Evolutionary conservation across 257 asterid genomes (phyloP), one percentile per base, ranked within the genome.

Genomic region (Handroanthus guayacan): DNA sequence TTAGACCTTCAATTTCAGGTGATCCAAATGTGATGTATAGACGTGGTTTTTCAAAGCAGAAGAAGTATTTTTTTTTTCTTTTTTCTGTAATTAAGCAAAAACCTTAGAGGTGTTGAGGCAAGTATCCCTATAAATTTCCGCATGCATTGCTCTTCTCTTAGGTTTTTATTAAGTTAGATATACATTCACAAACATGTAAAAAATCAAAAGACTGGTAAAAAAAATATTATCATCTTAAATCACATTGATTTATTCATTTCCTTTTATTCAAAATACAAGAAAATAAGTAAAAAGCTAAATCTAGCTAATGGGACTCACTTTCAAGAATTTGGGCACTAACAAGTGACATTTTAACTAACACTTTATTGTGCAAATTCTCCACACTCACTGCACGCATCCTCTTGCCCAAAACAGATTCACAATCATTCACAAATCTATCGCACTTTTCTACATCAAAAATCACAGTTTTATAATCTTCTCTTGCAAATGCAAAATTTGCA

Each of bases 401-500:
- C 6, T 1, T 17, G 36, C 80, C 75, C 41, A 80, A 1, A 3
- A n/a, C 75, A 13, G 0, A 1, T 10, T 62, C 48, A n/a, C 81
- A 80, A 13, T 63, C 74, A 61, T 1, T 18, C 34, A 80, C 78
- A 47, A 51, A 75, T 16, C 78, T 80, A 4, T 45, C 64, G 5
- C 78, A 75, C 4, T 12, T 54, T 2, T 14, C 50, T 8, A 50
- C 65, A 17, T 69, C 16, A 45, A 36, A 62, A 36, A 80, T 1
- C 84, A 62, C 41, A 3, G 48, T 14, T 31, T 5, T 5, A 17
- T 45, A 57, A 60, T 79, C 83, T 2, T 34, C 16, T 25, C 4
- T 61, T 1, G 38, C 56, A 2, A 80, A 80, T 1, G 10, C 62
- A 4, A 69, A 43, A 2, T 5, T 6, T 1, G 79, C 79, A 1